Evolutionary conservation across 805 yeast species (phyloP).

Genomic region (Cyberlindnera amylophila): DNA sequence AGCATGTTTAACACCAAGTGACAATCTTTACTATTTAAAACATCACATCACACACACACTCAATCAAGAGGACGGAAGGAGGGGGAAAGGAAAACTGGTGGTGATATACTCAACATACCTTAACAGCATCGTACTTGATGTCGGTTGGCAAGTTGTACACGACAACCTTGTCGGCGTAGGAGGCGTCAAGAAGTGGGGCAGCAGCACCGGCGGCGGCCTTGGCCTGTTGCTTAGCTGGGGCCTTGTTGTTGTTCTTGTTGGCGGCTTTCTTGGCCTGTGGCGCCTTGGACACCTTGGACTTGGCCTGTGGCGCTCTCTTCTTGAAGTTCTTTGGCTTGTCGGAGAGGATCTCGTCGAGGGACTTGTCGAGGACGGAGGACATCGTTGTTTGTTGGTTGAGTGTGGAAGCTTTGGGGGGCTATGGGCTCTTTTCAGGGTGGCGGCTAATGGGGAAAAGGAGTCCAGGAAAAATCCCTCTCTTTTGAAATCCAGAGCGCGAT

Average conservation of each 20-base stretch:
- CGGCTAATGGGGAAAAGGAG: background rate
- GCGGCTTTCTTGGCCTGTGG: too few species aligned
- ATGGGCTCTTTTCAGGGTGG: too few species aligned
- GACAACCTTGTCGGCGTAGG: constrained; percentile 74
- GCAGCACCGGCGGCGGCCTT: constrained; percentile 13
- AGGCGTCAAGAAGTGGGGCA: constrained; percentile 35
- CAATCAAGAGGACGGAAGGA: background rate
- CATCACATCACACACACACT: too few species aligned
- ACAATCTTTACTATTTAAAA: too few species aligned
- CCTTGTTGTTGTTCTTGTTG: too few species aligned
- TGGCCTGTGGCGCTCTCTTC: constrained; percentile 25
- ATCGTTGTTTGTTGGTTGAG: constrained; percentile 46
- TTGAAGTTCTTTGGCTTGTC: constrained; percentile 43
- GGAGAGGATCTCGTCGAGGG: constrained; percentile 91
- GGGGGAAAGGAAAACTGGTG: background rate
- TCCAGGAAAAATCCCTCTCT: too few species aligned
- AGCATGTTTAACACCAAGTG: too few species aligned
- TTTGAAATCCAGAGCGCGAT: too few species aligned
- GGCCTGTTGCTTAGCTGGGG: constrained; percentile 18
- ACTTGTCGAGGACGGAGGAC: constrained; percentile 78
- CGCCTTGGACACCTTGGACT: constrained; percentile 27
- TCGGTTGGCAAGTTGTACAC: constrained; percentile 85
- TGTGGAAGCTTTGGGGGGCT: constrained; percentile 2
- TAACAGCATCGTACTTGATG: constrained; percentile 77
- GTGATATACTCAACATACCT: constrained; percentile 57